Evolutionary conservation across 1,139 yeast genomes (phyloP), one percentile per base, ranked within the genome.

Genomic region (Arxiozyma heterogenica): DNA sequence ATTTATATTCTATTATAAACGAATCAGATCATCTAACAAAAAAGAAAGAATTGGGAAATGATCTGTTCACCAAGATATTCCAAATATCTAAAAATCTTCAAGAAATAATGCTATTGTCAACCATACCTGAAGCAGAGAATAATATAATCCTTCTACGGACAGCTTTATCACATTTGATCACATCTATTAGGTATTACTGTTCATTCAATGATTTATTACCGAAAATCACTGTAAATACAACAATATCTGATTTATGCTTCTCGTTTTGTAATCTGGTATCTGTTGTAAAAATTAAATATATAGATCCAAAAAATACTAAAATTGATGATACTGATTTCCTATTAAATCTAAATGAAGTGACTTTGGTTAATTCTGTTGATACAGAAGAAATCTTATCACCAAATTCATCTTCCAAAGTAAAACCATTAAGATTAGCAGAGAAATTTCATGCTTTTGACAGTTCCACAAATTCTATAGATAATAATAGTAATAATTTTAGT

Each of bases 131-230:
- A 9, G 61, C 57, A 30, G 59, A 58, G 44, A 63, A 64, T 43
- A 61, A 61, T 41, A 59, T 60, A 6, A 50, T 59, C 4, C 69
- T 82, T 48, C 75, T 85, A n/a, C 79, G 88, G 55, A 86, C 86
- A 51, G 78, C 95, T 0, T 80, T 87, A 17, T 82, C 90, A 38
- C 90, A 86, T 70, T 79, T 84, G 1, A 81, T 91, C 51, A 83
- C 96, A 5, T 80, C 93, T 0, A 80, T 95, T 0, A 78, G 96
- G 63, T 89, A 89, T 66, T 87, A 75, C 68, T 82, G 87, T 1
- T 73, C 82, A 6, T 83, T 86, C 57, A 43, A 46, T n/a, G 21
- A 46, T n/a, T 18, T 55, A 34, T 71, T 89, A 53, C 97, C 98
- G 1, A 78, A 78, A 53, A 74, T 86, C 41, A 78, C 89, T 11